Base-by-base conservation (phyloP, 1,284 basidiomycete genomes). In the Chalciporus sp. region DNA sequence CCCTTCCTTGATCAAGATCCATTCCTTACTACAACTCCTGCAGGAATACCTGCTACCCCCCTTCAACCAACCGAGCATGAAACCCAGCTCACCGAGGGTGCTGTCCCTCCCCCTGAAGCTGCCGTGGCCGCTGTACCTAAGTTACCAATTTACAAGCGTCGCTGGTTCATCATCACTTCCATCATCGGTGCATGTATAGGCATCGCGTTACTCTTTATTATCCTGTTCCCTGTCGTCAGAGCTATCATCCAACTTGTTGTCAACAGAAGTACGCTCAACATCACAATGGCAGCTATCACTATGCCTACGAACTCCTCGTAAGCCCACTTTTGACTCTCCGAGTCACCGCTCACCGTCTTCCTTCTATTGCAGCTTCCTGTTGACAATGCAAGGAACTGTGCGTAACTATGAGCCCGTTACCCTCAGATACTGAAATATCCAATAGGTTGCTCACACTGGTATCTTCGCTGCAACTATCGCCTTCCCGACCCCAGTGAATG, bases 161-260 rank as follows among this genome's bases (percentile, higher is more conserved):
- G 67, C 37, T 73, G 69, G 67, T 77, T 85, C 61, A 80, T 88
- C 51, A 66, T 84, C 47, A 74, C 66, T 42, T 61, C 60, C 49
- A 44, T 69, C 48, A 55, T 78, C 26, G 61, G 53, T 1, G 56
- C 75, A 16, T 75, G 79, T 8, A 61, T 88, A 16, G 79, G 73
- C 40, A 85, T 89, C 50, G 82, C 76, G 11, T 66, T 88, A 17
- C 66, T 88, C 8, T 88, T 88, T 70, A 79, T 88, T 54, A 49
- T 86, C 26, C 67, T 87, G 20, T 88, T 80, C 65, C 85, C 86
- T 6, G 82, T 88, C 53, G 73, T 88, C 51, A 76, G 72, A 46
- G 85, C 86, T 39, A 84, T 88, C 55, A 76, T 80, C 28, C 85
- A 86, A 58, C 75, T 82, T 28, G 77, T 87, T 27, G 77, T 88